Conservation (phyloP, 768 basidiomycete genomes). For the Xerocomus potaroensis region DNA sequence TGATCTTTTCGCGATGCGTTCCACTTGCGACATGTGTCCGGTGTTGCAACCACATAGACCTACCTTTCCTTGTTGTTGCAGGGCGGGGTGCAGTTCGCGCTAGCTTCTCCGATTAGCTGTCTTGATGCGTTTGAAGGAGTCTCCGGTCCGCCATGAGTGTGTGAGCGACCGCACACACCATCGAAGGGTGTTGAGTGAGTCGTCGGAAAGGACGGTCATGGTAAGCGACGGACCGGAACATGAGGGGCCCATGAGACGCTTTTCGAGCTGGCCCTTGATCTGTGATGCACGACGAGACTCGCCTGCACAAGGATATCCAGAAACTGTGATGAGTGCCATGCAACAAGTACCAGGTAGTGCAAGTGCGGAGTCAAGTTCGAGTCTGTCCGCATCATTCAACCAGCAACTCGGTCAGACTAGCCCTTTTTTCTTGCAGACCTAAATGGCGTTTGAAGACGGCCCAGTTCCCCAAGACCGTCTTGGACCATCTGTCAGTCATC, state of each 20-base stretch:
- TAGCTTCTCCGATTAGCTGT: slow-evolving; percentile 80
- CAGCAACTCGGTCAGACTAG: too few relatives aligned
- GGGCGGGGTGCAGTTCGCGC: slow-evolving; percentile 53
- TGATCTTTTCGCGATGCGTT: slow-evolving; percentile 52
- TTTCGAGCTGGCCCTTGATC: slow-evolving; percentile 54
- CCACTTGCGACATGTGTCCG: slow-evolving; percentile 74
- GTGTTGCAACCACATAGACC: slow-evolving; percentile 73
- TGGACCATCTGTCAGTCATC: too few relatives aligned
- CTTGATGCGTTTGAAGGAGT: too few relatives aligned
- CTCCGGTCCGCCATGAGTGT: too few relatives aligned
- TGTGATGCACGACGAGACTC: slow-evolving; percentile 73
- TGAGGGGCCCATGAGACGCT: slow-evolving; percentile 41
- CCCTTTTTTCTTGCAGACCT: too few relatives aligned
- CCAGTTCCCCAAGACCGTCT: too few relatives aligned
- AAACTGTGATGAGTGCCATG: slow-evolving; percentile 94
- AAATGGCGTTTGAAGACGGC: too few relatives aligned
- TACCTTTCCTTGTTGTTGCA: slow-evolving; percentile 35
- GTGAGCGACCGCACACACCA: too few relatives aligned
- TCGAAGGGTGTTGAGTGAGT: slow-evolving; percentile 55
- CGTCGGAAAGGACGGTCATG: slow-evolving; percentile 64
- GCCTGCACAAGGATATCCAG: slow-evolving; percentile 85
- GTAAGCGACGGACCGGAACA: slow-evolving; percentile 51
- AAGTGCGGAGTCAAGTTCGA: too few relatives aligned
- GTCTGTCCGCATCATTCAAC: too few relatives aligned
- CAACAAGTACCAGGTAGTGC: too few relatives aligned